A percentile compares a stretch with the other conserved stretches of the same genome.
phyloP scores from a whole-genome alignment of 2,329 filamentous ascomycete genomes.

The Cercospora sesami region DNA sequence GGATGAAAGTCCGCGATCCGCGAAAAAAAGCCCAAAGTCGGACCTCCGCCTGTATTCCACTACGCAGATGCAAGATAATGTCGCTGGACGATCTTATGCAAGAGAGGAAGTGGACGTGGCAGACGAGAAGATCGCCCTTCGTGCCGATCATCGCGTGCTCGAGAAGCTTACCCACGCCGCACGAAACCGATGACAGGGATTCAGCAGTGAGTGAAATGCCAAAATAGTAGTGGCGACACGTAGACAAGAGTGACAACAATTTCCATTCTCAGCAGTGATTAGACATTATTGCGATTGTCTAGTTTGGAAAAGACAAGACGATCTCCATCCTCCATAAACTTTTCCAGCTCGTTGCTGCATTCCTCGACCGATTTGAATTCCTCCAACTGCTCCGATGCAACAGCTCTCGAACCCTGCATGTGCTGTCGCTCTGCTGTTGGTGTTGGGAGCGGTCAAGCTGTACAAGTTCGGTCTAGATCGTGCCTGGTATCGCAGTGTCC shows the following conservation, averaged over 20 bases:
- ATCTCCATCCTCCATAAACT: background rate
- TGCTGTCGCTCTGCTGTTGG: background rate
- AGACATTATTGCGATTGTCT: background rate
- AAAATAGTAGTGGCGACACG: background rate
- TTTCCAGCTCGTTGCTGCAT: background rate
- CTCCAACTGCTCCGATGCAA: background rate
- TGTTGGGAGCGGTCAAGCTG: background rate
- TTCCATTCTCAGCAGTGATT: background rate
- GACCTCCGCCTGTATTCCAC: background rate
- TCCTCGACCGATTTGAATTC: background rate
- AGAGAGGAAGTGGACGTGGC: background rate
- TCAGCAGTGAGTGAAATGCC: background rate
- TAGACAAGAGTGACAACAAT: background rate
- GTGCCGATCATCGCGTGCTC: constrained; percentile 2
- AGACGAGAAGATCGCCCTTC: constrained; percentile 1
- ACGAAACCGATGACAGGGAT: constrained; percentile 3
- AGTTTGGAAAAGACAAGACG: background rate
- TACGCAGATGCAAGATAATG: background rate
- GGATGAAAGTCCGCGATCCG: background rate
- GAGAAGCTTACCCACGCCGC: background rate
- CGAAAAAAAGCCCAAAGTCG: background rate
- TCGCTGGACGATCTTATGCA: background rate
- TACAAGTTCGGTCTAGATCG: background rate
- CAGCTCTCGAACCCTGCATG: background rate
- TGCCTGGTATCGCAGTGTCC: background rate